Evolutionary conservation across 2,329 filamentous ascomycete species (phyloP).

Genomic region (Penicillium thymicola): DNA sequence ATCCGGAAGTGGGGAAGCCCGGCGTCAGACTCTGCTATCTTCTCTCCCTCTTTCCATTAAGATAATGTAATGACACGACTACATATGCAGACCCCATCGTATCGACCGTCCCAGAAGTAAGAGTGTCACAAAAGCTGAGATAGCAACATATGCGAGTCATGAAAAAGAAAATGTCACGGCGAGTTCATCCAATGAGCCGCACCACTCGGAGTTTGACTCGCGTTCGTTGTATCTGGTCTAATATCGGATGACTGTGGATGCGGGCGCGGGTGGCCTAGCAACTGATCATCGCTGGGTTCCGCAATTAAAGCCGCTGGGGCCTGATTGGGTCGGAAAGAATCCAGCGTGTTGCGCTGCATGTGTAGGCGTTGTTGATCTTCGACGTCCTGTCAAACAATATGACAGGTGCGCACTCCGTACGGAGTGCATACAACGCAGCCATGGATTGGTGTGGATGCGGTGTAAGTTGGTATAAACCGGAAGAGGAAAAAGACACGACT

Average conservation of each 20-base stretch:
- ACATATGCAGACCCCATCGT: neutral
- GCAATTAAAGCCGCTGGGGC: neutral
- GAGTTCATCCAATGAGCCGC: neutral
- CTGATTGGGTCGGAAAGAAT: neutral
- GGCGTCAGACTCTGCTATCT: neutral
- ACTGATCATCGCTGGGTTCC: neutral
- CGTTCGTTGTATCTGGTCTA: neutral
- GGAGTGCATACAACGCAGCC: neutral
- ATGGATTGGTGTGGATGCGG: neutral
- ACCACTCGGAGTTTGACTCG: neutral
- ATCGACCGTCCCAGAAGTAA: neutral
- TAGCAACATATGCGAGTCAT: neutral
- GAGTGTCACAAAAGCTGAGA: neutral
- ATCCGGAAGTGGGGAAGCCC: neutral
- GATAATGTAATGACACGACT: neutral
- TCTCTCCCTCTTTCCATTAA: neutral
- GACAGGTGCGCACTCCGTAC: neutral
- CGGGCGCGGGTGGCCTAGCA: neutral
- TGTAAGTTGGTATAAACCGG: neutral
- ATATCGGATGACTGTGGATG: neutral
- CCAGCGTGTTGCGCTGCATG: neutral
- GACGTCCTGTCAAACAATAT: neutral
- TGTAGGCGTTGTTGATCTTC: conserved; percentile 1
- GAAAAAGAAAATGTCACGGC: neutral
- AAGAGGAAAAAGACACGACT: neutral